phyloP scores from a whole-genome alignment of 495 filamentous ascomycete genomes.

The Rhypophila decipiens region DNA sequence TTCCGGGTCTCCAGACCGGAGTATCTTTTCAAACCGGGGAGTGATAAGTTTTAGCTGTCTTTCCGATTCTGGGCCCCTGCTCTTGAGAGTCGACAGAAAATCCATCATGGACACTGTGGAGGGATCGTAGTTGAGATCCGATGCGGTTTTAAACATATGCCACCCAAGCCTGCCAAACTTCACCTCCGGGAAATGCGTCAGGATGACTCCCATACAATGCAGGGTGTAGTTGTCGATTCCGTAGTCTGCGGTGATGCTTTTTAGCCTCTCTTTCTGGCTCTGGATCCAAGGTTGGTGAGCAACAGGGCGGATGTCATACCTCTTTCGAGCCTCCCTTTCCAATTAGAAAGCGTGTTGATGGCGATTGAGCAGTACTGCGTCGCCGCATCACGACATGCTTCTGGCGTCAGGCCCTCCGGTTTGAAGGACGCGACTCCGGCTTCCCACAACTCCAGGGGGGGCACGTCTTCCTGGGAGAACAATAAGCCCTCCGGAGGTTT shows the following conservation, averaged over 20 bases:
- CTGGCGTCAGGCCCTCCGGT: constrained; percentile 15
- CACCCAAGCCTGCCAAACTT: constrained; percentile 4
- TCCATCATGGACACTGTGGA: constrained; percentile 17
- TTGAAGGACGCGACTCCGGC: neutral
- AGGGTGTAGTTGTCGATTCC: constrained; percentile 18
- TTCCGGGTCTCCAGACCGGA: constrained; percentile 1
- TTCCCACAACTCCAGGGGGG: constrained; percentile 20
- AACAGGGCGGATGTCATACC: constrained; percentile 6
- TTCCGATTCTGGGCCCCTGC: too few relatives aligned
- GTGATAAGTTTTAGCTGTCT: neutral
- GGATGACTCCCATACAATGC: constrained; percentile 12
- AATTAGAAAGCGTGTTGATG: constrained; percentile 1
- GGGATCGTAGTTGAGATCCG: constrained; percentile 16
- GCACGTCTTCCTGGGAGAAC: constrained; percentile 21
- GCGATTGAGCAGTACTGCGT: constrained; percentile 19
- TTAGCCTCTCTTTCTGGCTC: constrained; percentile 2
- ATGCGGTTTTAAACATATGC: constrained; percentile 20
- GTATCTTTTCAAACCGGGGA: neutral
- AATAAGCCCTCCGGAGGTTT: neutral
- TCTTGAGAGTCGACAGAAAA: neutral
- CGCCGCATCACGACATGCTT: constrained; percentile 15
- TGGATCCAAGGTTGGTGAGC: neutral
- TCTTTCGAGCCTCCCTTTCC: constrained; percentile 11
- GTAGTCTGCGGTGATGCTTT: constrained; percentile 9
- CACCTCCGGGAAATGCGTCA: constrained; percentile 1